Base-by-base conservation (phyloP, 129 eudicot genomes). In the Saussurea involucrata region DNA sequence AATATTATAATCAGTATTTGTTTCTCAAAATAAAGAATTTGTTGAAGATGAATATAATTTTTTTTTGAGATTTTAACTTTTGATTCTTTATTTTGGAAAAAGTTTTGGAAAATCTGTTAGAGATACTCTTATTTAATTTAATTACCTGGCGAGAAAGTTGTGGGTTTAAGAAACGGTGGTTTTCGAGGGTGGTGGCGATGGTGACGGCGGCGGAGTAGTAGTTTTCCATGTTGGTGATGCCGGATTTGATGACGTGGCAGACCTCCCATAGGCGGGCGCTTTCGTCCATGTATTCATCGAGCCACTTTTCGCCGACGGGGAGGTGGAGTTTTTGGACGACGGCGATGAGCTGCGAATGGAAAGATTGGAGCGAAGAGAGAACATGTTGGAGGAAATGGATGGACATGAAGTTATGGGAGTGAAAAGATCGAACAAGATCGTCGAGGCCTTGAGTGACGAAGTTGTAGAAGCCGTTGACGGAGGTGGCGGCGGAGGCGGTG, bases 261-360 rank as follows among this genome's bases (percentile, higher is more conserved):
- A 87, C 91, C 66, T 89, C 94, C 94, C 94, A 89, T 0, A 89
- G 79, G 2, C 88, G 88, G 55, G 95, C 84, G 60, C 91, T 89
- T 66, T 89, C 95, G 20, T 89, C 95, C 95, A 89, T 86, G 71
- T 89, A 89, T 40, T 89, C 95, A 60, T 89, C 95, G 18, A 89
- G 95, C 95, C 95, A 89, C 53, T 89, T 89, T 24, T 84, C 95
- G 0, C 95, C 95, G 27, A 85, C 89, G 6, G 95, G 91, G 55
- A 89, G 57, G 70, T 89, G 91, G 33, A 89, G 91, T 32, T 89
- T 89, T 12, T 86, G 91, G 40, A 89, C 95, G 12, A 89, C 81
- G 49, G 75, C 83, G 73, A 86, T 86, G 68, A 89, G 81, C 22
- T 89, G 91, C 0, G 95, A 69, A 76, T 89, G 95, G 25, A 89